Conservation (phyloP, 208 protist genomes). For the Eutreptiella sp. region DNA sequence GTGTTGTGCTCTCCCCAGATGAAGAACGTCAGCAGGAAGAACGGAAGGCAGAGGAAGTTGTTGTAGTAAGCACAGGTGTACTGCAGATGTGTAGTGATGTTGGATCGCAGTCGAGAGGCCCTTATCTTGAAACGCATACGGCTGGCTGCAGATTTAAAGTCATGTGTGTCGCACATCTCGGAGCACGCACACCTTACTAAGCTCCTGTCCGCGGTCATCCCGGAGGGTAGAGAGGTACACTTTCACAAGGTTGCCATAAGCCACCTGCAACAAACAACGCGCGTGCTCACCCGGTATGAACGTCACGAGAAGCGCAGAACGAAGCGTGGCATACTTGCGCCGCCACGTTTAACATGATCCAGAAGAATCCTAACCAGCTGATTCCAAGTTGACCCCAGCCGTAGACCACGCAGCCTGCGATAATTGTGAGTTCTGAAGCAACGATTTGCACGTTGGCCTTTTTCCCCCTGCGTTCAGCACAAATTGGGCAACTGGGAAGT, state of each 20-base stretch:
- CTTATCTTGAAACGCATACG: not conserved
- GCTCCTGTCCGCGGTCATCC: too few species aligned
- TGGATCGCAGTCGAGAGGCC: too few species aligned
- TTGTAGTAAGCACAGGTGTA: slow-evolving; percentile 44
- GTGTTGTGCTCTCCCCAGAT: slow-evolving; percentile 4
- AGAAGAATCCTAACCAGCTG: slow-evolving; percentile 37
- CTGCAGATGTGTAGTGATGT: too few species aligned
- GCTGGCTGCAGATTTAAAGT: slow-evolving; percentile 23
- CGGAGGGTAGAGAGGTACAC: too few species aligned
- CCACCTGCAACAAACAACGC: too few species aligned
- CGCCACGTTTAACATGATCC: slow-evolving; percentile 41
- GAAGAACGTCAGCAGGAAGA: slow-evolving; percentile 30
- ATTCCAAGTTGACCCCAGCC: slow-evolving; percentile 33
- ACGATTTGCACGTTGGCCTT: slow-evolving; percentile 34
- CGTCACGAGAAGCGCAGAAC: slow-evolving; percentile 48
- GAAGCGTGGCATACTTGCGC: slow-evolving; percentile 35
- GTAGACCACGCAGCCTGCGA: slow-evolving; percentile 37
- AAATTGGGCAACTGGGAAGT: slow-evolving; percentile 39
- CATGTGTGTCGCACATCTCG: too few species aligned
- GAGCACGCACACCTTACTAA: too few species aligned
- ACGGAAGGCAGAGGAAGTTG: slow-evolving; percentile 31
- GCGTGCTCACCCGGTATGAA: slow-evolving; percentile 48
- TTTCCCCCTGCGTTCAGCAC: slow-evolving; percentile 31
- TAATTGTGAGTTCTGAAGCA: slow-evolving; percentile 34
- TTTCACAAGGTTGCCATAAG: too few species aligned